These are phyloP conservation scores for Lasiosphaeris hirsuta DNA, from an alignment of 495 filamentous ascomycete species.

Conservation along the genomic window DNA sequence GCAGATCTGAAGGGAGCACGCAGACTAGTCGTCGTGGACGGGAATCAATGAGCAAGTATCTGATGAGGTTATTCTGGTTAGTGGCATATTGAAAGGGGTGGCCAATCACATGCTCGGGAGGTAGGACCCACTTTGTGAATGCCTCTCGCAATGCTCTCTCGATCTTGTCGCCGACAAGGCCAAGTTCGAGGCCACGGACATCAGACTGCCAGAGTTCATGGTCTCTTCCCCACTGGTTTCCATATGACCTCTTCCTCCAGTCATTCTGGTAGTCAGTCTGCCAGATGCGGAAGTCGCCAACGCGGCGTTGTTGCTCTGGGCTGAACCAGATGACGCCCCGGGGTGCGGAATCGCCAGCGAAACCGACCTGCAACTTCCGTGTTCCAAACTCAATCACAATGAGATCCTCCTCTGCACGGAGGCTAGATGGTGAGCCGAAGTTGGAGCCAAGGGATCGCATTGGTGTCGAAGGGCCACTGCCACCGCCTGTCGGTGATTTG, in stretches of 20 bases:
- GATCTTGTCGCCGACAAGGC: constrained; percentile 80
- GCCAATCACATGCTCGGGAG: background rate
- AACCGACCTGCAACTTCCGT: constrained; percentile 75
- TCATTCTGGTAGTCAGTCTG: constrained; percentile 49
- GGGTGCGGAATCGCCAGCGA: constrained; percentile 75
- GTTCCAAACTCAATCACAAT: constrained; percentile 81
- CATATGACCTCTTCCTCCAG: constrained; percentile 40
- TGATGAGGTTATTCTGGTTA: constrained; percentile 25
- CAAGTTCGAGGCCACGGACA: constrained; percentile 66
- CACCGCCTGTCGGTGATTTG: constrained; percentile 31
- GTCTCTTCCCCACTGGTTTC: constrained; percentile 61
- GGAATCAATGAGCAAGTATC: constrained; percentile 73
- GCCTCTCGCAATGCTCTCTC: constrained; percentile 79
- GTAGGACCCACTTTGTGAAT: constrained; percentile 62
- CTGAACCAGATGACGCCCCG: constrained; percentile 69
- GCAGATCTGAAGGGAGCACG: constrained; percentile 71
- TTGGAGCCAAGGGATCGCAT: constrained; percentile 55
- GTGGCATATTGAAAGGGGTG: background rate
- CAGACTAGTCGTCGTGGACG: constrained; percentile 68
- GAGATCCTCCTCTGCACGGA: constrained; percentile 78
- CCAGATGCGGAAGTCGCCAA: constrained; percentile 78
- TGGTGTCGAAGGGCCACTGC: constrained; percentile 57
- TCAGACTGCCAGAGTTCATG: constrained; percentile 83
- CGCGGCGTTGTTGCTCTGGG: constrained; percentile 67
- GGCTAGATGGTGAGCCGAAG: constrained; percentile 69